Base-by-base conservation (phyloP, 192 early-diverging fungal species). In the Jimgerdemannia lactiflua region DNA sequence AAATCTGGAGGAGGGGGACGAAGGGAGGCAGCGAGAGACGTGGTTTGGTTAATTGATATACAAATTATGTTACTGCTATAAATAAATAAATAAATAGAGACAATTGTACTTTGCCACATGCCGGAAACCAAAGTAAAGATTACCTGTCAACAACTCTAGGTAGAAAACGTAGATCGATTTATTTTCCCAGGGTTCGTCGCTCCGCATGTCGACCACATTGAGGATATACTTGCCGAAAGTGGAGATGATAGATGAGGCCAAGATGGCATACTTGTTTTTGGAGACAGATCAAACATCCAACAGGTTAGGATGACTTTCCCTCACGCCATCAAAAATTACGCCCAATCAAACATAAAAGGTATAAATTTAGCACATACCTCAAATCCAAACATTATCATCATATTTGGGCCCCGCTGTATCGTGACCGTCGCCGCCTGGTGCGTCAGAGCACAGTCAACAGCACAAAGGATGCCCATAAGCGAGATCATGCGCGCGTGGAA, bases 371-470 rank as follows among this genome's bases (percentile, higher is more conserved):
- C 29, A 64, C 71, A 71, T 80, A 94, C 94, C 87, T 98, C 97
- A 81, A 99, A 99, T 17, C 95, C 97, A 91, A 99, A 99, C 75
- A 98, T 94, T 67, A 98, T 94, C 91, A 99, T 95, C 95, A 97
- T 96, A 44, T 87, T 93, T 4, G 95, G 88, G 11, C 94, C 94
- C 67, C 86, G 83, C n/a, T 80, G 74, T 18, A 82, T 73, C 18
- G 94, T 93, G 39, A 80, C 80, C 14, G 87, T 85, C 4, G 91
- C 84, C 4, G 95, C 88, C 78, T 93, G 95, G 10, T 74, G 67
- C 7, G 97, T 84, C 79, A 98, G 87, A n/a, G 87, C 74, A n/a
- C 89, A 69, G 77, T 99, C 97, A 18, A 94, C 73, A 2, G 84
- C 71, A 17, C 90, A 81, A 29, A 99, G 86, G 4, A 95, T 68